Base-by-base conservation (phyloP, 345 rosid genomes). In the Moricandia arvensis region DNA sequence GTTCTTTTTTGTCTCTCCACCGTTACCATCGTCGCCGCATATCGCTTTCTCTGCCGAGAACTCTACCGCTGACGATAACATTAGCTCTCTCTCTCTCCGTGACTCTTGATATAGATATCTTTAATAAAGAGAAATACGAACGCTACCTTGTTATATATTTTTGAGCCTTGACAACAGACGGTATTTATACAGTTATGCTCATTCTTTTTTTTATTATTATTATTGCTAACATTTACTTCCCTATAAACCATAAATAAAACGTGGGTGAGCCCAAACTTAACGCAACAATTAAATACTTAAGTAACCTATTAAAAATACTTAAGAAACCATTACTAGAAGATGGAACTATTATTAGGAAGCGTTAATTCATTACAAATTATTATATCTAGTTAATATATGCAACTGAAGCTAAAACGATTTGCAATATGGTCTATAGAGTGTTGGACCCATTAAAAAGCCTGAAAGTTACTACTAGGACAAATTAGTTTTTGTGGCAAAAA, bases 31-130 rank as follows among this genome's bases (percentile, higher is more conserved):
- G 2, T 74, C 71, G 37, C 57, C 7, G 34, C 68, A 71, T 80
- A 68, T 54, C 54, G 75, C 73, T 49, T 61, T 73, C 71, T 85
- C 80, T 7, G 78, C 68, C 59, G 82, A 30, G 8, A 85, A 78
- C 82, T 85, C 68, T 55, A 83, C 31, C 16, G 75, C 82, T 18
- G 89, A 81, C 10, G 86, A 84, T 76, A 85, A 82, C 66, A 54
- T 72, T 72, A 27, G 3, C 63, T 57, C 13, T 60, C 4, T 37
- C 10, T 49, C 55, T 38, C 27, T 13, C 47, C 68, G 37, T 76
- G 9, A 21, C n/a, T 41, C 47, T 68, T 17, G 7, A 10, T 63
- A 34, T 59, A 15, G 21, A 37, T 65, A 37, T 49, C 11, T 74
- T 8, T 41, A 7, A 55, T 9, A 31, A 69, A 66, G 65, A 63